phyloP scores from a whole-genome alignment of 306 rosid genomes.

The Datisca glomerata region DNA sequence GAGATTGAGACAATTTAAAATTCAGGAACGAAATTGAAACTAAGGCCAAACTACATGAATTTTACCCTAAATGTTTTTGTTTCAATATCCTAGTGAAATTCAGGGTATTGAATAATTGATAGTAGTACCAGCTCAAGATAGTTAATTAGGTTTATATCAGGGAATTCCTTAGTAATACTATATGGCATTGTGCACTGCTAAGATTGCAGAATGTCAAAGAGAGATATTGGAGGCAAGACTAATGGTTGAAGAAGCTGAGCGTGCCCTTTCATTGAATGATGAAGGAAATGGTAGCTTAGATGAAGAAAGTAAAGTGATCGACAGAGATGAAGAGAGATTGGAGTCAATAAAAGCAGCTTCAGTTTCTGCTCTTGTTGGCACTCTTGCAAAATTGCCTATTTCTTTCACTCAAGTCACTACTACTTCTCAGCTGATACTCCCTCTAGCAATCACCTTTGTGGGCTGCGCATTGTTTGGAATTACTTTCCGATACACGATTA shows the following conservation, averaged over 20 bases:
- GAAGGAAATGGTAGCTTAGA: conserved; percentile 15
- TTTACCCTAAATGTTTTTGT: background rate
- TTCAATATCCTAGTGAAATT: background rate
- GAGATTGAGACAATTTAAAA: too few species aligned
- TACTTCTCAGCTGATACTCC: conserved; percentile 42
- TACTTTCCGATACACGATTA: conserved; percentile 54
- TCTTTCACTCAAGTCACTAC: conserved; percentile 35
- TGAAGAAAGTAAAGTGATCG: conserved; percentile 22
- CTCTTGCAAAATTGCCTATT: conserved; percentile 55
- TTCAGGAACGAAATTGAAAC: too few species aligned
- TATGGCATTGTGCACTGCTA: background rate
- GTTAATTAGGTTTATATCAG: background rate
- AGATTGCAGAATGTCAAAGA: conserved; percentile 77
- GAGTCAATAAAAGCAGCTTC: conserved; percentile 69
- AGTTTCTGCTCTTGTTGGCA: conserved; percentile 58
- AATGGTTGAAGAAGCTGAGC: conserved; percentile 63
- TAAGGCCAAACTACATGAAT: too few species aligned
- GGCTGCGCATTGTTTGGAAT: conserved; percentile 75
- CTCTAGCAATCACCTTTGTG: conserved; percentile 44
- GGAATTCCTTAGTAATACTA: background rate
- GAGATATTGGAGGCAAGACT: conserved; percentile 68
- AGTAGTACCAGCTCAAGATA: background rate
- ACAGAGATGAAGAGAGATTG: conserved; percentile 50
- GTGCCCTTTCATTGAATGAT: conserved; percentile 29
- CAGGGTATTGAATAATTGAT: too few species aligned